These are phyloP conservation scores for Diaporthe humulicola DNA, from an alignment of 2,329 filamentous ascomycete genomes.

Conservation along the genomic window DNA sequence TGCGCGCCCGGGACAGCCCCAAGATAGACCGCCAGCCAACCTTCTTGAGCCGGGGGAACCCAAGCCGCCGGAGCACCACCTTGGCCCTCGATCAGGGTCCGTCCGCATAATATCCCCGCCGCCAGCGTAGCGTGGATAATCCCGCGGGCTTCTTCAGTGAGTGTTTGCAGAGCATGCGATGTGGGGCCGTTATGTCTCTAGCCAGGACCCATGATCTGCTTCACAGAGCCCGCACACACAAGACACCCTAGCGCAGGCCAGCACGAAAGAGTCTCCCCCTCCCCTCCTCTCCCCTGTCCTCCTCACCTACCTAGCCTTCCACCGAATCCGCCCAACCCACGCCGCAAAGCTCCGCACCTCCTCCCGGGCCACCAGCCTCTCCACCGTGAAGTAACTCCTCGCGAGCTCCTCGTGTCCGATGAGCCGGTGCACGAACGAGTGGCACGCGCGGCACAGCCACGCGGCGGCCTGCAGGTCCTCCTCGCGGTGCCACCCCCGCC, in stretches of 20 bases:
- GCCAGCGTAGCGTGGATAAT: too few relatives aligned
- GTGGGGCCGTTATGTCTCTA: too few relatives aligned
- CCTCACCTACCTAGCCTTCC: slow-evolving; percentile 67
- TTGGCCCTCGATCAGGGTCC: not conserved
- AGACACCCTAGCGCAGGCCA: too few relatives aligned
- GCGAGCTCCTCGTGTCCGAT: slow-evolving; percentile 84
- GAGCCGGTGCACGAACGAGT: slow-evolving; percentile 84
- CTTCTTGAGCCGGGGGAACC: not conserved
- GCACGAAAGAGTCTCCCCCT: too few relatives aligned
- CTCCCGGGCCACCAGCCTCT: slow-evolving; percentile 76
- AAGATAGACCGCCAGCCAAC: not conserved
- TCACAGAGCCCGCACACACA: too few relatives aligned
- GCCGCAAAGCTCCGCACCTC: slow-evolving; percentile 78
- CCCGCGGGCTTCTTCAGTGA: too few relatives aligned
- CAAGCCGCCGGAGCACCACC: not conserved
- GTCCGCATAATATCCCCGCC: too few relatives aligned
- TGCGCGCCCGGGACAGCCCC: not conserved
- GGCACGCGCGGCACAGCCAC: slow-evolving; percentile 88
- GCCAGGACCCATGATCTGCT: too few relatives aligned
- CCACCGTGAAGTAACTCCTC: slow-evolving; percentile 78
- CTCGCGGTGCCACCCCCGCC: slow-evolving; percentile 82
- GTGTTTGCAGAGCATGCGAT: too few relatives aligned
- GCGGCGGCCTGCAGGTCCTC: slow-evolving; percentile 85
- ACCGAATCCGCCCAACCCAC: slow-evolving; percentile 81
- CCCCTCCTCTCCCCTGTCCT: not conserved